Base-by-base conservation (phyloP, 345 rosid species). In the Microcos paniculata region DNA sequence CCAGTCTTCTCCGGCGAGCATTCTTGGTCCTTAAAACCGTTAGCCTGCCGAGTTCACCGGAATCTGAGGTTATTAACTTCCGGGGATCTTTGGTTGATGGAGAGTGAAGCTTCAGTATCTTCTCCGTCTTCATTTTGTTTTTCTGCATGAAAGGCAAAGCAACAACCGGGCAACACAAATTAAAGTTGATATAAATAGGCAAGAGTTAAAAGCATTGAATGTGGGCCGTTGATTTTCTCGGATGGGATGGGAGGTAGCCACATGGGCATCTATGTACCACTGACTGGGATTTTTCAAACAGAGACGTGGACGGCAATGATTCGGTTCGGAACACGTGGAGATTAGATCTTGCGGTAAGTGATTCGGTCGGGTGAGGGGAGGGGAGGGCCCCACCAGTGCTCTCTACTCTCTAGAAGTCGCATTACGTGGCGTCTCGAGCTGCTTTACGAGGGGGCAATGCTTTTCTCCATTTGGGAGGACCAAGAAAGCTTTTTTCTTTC, bases 301-400 rank as follows among this genome's bases (percentile, higher is more conserved):
- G 71, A 70, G 77, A 83, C 84, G 87, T 80, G 85, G 85, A 79
- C 80, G 81, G 82, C 30, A 2, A 8, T 24, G 74, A 71, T 77
- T 68, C 52, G 52, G 1, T 0, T 0, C 0, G 14, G 4, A 78
- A 77, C 82, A 87, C 86, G 90, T 84, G 90, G 86, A 70, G 35
- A 6, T 3, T n/a, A 51, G 84, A 85, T 80, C 58, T 51, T 21
- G 16, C 1, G 11, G 40, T 21, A 43, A 11, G 28, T 43, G 82
- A 78, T 84, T 80, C 45, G 33, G 18, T 62, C 4, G 23, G 57
- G 75, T 19, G 24, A 23, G 35, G 4, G 11, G 1, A 49, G 4
- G 8, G 11, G 18, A 0, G 55, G 81, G 80, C 72, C 62, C 88
- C 80, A 28, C 48, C 5, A 24, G 40, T 11, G 62, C 23, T 55